Percentiles rank a stretch among this genome's conserved stretches.
These are phyloP conservation scores for Lactarius indigo DNA, from an alignment of 768 basidiomycete species.

Conservation along the genomic window DNA sequence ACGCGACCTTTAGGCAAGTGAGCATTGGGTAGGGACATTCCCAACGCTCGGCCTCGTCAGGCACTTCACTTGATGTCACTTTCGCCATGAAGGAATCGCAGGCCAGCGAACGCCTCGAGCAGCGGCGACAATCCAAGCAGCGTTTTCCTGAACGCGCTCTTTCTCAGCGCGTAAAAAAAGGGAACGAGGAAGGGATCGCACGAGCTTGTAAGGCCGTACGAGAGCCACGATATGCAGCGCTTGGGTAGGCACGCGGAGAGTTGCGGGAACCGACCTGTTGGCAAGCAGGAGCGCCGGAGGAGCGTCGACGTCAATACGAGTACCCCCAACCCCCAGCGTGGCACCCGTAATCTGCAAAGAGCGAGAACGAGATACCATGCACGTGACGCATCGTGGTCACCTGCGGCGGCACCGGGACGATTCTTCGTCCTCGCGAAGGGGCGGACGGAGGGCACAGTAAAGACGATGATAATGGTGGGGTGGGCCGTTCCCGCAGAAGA, in stretches of 20 bases:
- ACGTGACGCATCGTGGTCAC: constrained; percentile 48
- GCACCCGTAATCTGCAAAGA: constrained; percentile 39
- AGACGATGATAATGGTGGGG: not conserved
- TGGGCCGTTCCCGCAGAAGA: too few relatives aligned
- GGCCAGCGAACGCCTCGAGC: constrained; percentile 39
- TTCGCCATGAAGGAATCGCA: constrained; percentile 57
- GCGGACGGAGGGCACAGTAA: too few relatives aligned
- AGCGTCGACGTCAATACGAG: constrained; percentile 38
- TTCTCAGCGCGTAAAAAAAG: constrained; percentile 7
- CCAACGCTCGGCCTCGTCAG: constrained; percentile 49
- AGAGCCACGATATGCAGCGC: constrained; percentile 60
- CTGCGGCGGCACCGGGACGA: constrained; percentile 33
- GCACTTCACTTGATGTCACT: constrained; percentile 21
- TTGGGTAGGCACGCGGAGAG: constrained; percentile 51
- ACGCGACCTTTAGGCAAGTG: constrained; percentile 56
- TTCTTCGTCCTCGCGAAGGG: too few relatives aligned
- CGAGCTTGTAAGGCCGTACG: constrained; percentile 46
- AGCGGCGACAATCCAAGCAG: constrained; percentile 40
- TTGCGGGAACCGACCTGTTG: constrained; percentile 47
- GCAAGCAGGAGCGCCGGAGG: constrained; percentile 51
- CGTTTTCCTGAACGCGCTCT: constrained; percentile 37
- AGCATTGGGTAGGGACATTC: constrained; percentile 56
- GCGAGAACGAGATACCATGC: constrained; percentile 33
- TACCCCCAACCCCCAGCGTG: constrained; percentile 38
- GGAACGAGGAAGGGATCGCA: constrained; percentile 13